These are phyloP conservation scores for Phaffomyces thermotolerans DNA, from an alignment of 805 yeast species.

Conservation along the genomic window DNA sequence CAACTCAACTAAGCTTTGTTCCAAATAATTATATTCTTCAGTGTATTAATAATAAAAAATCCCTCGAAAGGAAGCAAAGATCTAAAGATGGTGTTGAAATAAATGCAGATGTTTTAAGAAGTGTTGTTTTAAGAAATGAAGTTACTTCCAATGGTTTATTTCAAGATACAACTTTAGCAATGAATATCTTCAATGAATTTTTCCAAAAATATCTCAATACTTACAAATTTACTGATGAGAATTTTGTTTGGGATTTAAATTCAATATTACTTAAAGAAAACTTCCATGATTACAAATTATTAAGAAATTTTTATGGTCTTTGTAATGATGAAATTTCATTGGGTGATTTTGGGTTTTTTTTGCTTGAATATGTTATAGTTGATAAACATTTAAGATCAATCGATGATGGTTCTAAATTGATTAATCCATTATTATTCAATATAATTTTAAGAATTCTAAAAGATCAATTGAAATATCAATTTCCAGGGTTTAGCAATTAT, in stretches of 20 bases:
- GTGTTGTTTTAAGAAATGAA: slow-evolving; percentile 6
- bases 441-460: slow-evolving; percentile 7
- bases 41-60: slow-evolving; percentile 4
- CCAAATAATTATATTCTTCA: slow-evolving; percentile 3
- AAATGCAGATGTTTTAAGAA: slow-evolving; percentile 9
- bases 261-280: not conserved
- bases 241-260: not conserved
- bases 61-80: not conserved
- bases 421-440: slow-evolving; percentile 6
- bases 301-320: slow-evolving; percentile 2
- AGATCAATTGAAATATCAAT: slow-evolving; percentile 6
- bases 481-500: slow-evolving; percentile 7
- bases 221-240: not conserved
- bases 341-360: slow-evolving; percentile 6
- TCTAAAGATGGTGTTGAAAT: not conserved
- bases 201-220: not conserved
- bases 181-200: not conserved
- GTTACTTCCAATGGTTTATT: slow-evolving; percentile 1
- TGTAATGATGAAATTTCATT: not conserved
- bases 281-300: not conserved
- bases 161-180: slow-evolving; percentile 1
- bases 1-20: slow-evolving; percentile 1
- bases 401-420: not conserved
- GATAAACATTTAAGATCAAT: not conserved
- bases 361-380: slow-evolving; percentile 1